A percentile compares a stretch with the other conserved stretches of the same genome.
phyloP scores from a whole-genome alignment of 495 filamentous ascomycete genomes.

The Hypoxylon rickii region DNA sequence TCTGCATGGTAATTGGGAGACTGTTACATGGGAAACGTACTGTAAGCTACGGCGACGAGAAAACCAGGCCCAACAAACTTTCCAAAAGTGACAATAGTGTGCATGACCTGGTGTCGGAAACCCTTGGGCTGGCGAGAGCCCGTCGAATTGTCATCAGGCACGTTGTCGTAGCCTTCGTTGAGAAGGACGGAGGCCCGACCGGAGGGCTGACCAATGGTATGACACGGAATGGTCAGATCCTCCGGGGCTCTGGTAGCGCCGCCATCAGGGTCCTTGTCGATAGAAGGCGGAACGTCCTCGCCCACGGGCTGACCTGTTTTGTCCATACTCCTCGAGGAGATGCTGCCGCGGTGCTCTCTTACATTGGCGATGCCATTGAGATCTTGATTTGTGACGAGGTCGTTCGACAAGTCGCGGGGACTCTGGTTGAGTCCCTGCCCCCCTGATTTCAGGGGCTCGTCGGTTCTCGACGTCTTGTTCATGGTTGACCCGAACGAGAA shows the following conservation, averaged over 20 bases:
- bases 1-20: no score
- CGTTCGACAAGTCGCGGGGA: slow-evolving; percentile 56
- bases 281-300: slow-evolving; percentile 5
- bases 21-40: no score
- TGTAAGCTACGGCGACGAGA: slow-evolving; percentile 74
- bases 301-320: slow-evolving; percentile 34
- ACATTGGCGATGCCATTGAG: slow-evolving; percentile 61
- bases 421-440: slow-evolving; percentile 62
- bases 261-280: slow-evolving; percentile 28
- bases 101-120: slow-evolving; percentile 32
- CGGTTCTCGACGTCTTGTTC: slow-evolving; percentile 61
- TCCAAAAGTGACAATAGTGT: slow-evolving; percentile 62
- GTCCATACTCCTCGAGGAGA: slow-evolving; percentile 26
- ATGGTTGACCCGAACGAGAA: slow-evolving; percentile 38
- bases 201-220: slow-evolving; percentile 17
- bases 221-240: slow-evolving; percentile 16
- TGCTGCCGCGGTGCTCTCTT: slow-evolving; percentile 36
- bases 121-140: slow-evolving; percentile 18
- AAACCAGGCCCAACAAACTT: slow-evolving; percentile 88
- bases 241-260: neutral
- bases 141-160: slow-evolving; percentile 13
- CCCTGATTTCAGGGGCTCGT: slow-evolving; percentile 53
- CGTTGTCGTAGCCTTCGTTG: neutral
- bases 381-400: slow-evolving; percentile 62
- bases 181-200: slow-evolving; percentile 6